A percentile compares a stretch with the other conserved stretches of the same genome.
These are phyloP conservation scores for Chlorella sp. DNA, from an alignment of 139 green algal species.

Conservation along the genomic window DNA sequence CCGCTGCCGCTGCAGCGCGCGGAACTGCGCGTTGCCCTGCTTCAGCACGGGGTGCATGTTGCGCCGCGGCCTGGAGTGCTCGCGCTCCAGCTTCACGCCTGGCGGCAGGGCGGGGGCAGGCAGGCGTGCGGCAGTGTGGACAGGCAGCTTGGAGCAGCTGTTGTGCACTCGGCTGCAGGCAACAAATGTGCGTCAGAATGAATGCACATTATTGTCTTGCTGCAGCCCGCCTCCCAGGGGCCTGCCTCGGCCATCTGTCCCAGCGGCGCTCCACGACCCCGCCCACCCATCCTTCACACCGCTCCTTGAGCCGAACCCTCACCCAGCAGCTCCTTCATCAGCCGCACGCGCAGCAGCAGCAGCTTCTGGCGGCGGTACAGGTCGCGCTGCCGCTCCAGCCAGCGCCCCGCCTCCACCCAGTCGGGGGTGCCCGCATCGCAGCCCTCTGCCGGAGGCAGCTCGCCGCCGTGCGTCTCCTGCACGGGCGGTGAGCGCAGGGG, in stretches of 20 bases:
- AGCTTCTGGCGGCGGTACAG: constrained; percentile 46
- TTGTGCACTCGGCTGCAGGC: neutral
- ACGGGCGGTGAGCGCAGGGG: neutral
- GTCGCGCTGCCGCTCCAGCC: constrained; percentile 36
- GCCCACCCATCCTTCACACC: no score
- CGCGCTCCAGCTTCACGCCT: constrained; percentile 21
- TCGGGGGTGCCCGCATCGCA: neutral
- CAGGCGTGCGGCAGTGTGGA: neutral
- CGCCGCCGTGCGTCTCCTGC: constrained; percentile 35
- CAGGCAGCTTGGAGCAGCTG: neutral
- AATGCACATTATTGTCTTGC: no score
- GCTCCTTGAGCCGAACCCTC: neutral
- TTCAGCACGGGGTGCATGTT: constrained; percentile 21
- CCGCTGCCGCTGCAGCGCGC: neutral
- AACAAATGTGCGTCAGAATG: neutral
- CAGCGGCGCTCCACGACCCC: no score
- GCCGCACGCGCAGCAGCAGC: constrained; percentile 9
- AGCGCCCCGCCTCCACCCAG: constrained; percentile 35
- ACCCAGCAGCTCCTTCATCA: constrained; percentile 42
- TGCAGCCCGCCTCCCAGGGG: neutral
- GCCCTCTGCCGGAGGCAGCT: constrained; percentile 12
- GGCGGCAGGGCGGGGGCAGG: neutral
- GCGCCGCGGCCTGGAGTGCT: neutral
- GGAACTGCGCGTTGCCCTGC: neutral
- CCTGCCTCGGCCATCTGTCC: neutral